Evolutionary conservation across 176 grass and related monocot species (phyloP).

Genomic region (Elaeis guineensis): DNA sequence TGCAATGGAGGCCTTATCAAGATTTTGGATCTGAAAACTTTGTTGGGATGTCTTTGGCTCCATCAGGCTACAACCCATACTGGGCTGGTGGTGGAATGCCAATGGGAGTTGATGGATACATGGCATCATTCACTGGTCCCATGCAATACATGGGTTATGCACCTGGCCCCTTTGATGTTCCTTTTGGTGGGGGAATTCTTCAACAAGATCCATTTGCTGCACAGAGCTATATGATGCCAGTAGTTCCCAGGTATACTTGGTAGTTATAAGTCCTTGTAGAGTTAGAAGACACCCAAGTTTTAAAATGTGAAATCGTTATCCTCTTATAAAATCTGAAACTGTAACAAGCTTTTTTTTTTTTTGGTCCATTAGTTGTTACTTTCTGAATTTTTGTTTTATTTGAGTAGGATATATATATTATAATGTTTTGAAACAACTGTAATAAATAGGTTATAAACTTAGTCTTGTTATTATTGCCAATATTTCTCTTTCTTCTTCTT

Average conservation of each 20-base stretch:
- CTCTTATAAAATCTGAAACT: too few relatives aligned
- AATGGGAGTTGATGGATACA: constrained; percentile 65
- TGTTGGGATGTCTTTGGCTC: constrained; percentile 58
- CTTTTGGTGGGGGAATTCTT: constrained; percentile 56
- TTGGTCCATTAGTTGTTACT: too few relatives aligned
- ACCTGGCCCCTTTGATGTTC: constrained; percentile 61
- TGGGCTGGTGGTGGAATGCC: constrained; percentile 53
- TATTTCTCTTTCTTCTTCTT: too few relatives aligned
- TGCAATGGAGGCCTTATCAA: constrained; percentile 71
- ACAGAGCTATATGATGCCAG: constrained; percentile 77
- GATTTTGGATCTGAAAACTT: constrained; percentile 75
- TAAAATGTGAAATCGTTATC: too few relatives aligned
- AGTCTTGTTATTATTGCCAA: too few relatives aligned
- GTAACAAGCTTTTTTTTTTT: too few relatives aligned
- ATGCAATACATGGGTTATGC: constrained; percentile 77
- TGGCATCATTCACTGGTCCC: constrained; percentile 60
- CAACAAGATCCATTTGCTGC: constrained; percentile 88
- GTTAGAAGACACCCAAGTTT: too few relatives aligned
- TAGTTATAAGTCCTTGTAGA: too few relatives aligned
- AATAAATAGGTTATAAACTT: too few relatives aligned
- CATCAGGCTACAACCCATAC: constrained; percentile 67
- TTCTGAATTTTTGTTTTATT: too few relatives aligned
- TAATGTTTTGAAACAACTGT: too few relatives aligned
- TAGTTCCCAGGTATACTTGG: constrained; percentile 59
- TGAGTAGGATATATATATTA: too few relatives aligned